Percentiles rank a stretch among this genome's conserved stretches.
These are phyloP conservation scores for Penicillium psychrosexuale DNA, from an alignment of 2,329 filamentous ascomycete genomes.

Conservation along the genomic window DNA sequence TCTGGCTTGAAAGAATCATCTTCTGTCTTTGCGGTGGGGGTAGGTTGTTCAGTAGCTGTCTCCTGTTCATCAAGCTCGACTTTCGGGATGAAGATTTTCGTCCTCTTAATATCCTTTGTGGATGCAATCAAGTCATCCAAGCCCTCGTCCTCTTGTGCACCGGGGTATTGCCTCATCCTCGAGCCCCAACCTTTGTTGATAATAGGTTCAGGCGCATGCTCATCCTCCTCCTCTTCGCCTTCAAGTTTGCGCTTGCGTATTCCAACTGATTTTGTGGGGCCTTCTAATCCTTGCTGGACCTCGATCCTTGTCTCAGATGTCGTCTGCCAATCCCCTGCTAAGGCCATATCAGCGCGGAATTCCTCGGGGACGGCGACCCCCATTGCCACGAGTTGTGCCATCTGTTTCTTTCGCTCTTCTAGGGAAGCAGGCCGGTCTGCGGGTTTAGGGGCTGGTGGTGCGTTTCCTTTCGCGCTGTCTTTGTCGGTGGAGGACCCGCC, in stretches of 20 bases:
- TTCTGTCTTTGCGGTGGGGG: conserved; percentile 15
- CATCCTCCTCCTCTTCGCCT: conserved; percentile 42
- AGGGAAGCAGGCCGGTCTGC: conserved; percentile 47
- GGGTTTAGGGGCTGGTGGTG: conserved; percentile 35
- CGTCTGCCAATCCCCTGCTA: conserved; percentile 83
- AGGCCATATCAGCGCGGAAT: conserved; percentile 74
- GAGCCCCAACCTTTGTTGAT: conserved; percentile 46
- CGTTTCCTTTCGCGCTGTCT: conserved; percentile 27
- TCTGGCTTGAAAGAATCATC: conserved; percentile 10
- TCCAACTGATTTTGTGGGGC: conserved; percentile 39
- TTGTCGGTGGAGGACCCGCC: conserved; percentile 37
- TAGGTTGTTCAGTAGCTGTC: conserved; percentile 4
- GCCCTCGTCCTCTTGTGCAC: conserved; percentile 37
- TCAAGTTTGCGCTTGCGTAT: conserved; percentile 47
- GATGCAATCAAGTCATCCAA: conserved; percentile 45
- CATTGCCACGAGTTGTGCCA: conserved; percentile 82
- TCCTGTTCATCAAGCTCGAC: conserved; percentile 17
- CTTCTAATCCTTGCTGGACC: conserved; percentile 44
- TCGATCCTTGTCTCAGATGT: conserved; percentile 51
- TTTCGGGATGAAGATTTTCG: conserved; percentile 18
- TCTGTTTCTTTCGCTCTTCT: conserved; percentile 74
- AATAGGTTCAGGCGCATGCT: conserved; percentile 30
- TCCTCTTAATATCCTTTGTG: conserved; percentile 40
- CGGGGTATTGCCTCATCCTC: conserved; percentile 41
- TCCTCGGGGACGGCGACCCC: conserved; percentile 80